These are phyloP conservation scores for Phlyctochytrium planicorne DNA, from an alignment of 192 early-diverging fungal species.

Conservation along the genomic window DNA sequence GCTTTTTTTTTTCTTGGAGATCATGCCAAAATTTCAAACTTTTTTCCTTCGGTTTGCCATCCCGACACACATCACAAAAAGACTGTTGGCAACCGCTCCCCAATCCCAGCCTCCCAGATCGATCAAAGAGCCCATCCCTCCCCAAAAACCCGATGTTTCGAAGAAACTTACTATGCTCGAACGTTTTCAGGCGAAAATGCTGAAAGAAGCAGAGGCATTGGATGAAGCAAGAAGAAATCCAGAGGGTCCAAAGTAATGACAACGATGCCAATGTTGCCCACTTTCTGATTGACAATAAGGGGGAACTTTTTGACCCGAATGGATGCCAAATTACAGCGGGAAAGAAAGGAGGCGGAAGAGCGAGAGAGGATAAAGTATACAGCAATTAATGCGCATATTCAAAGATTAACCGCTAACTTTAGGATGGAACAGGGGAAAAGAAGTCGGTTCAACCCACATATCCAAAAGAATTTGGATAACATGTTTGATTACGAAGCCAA, in stretches of 20 bases:
- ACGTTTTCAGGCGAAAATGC: constrained; percentile 18
- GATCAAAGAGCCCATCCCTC: background rate
- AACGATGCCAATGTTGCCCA: background rate
- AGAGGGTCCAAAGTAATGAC: background rate
- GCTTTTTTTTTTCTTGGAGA: too few relatives aligned
- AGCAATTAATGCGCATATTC: too few relatives aligned
- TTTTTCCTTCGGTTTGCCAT: background rate
- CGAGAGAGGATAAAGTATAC: background rate
- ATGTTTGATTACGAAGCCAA: constrained; percentile 33
- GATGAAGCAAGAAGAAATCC: constrained; percentile 17
- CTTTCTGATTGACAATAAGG: constrained; percentile 4
- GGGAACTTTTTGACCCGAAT: constrained; percentile 28
- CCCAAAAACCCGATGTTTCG: background rate
- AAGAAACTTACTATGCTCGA: constrained; percentile 2
- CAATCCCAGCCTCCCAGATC: background rate
- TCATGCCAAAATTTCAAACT: background rate
- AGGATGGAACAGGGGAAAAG: constrained; percentile 14
- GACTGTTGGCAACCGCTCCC: background rate
- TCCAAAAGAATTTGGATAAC: constrained; percentile 34
- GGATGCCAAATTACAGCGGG: constrained; percentile 27
- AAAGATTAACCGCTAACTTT: too few relatives aligned
- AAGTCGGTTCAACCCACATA: constrained; percentile 12
- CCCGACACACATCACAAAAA: too few relatives aligned
- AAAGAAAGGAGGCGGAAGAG: constrained; percentile 34
- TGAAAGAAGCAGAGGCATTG: constrained; percentile 19